Conservation (phyloP, 352 stramenopile species). For the Phytophthora fragariaefolia region DNA sequence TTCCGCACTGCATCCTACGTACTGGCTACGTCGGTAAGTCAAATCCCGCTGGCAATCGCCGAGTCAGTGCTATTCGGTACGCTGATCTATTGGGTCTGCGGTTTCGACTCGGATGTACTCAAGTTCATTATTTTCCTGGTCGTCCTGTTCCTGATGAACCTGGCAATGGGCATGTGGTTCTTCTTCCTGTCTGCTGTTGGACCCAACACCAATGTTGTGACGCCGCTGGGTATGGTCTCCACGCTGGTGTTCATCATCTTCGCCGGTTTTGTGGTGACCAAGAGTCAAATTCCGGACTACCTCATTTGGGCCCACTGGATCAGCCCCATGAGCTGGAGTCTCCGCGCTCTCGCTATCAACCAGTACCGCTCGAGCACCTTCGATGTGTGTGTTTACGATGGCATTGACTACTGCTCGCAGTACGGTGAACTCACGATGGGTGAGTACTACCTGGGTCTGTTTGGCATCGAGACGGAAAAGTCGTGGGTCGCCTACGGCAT, state of each 20-base stretch:
- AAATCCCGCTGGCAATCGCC: constrained; percentile 47
- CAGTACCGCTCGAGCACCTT: constrained; percentile 44
- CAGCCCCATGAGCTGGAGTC: constrained; percentile 58
- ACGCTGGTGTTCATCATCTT: constrained; percentile 62
- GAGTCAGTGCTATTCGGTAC: constrained; percentile 81
- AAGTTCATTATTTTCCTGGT: constrained; percentile 52
- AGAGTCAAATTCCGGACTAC: constrained; percentile 51
- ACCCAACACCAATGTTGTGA: constrained; percentile 39
- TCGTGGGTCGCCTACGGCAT: constrained; percentile 48
- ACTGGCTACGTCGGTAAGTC: constrained; percentile 43
- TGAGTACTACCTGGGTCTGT: constrained; percentile 49
- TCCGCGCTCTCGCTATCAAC: constrained; percentile 49
- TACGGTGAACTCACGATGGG: constrained; percentile 40
- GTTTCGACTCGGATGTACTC: constrained; percentile 46
- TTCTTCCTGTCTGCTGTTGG: constrained; percentile 48
- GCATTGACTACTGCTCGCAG: constrained; percentile 48
- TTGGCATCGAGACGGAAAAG: constrained; percentile 50
- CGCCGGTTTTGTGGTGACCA: constrained; percentile 54
- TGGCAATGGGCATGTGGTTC: constrained; percentile 59
- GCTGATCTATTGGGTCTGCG: constrained; percentile 85
- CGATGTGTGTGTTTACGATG: constrained; percentile 41
- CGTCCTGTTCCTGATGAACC: constrained; percentile 51
- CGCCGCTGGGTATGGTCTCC: constrained; percentile 44
- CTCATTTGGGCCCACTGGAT: constrained; percentile 67
- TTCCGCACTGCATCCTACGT: constrained; percentile 76